phyloP scores from a whole-genome alignment of 106 monocot genomes.

The Hemerocallis citrina region DNA sequence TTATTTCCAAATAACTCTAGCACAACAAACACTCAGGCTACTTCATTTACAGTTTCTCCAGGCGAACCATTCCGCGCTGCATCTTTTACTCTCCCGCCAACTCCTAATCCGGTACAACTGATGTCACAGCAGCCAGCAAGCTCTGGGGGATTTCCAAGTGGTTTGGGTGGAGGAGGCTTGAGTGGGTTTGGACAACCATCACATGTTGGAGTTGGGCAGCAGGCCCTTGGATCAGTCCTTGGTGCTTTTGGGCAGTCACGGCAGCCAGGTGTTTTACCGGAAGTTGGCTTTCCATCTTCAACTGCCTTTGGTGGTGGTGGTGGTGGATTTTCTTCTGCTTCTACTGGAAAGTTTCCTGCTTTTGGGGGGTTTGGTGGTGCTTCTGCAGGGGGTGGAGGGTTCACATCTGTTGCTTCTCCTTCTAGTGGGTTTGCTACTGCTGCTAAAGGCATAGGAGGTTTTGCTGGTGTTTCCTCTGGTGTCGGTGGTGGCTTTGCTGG shows the following conservation, averaged over 20 bases:
- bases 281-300: slow-evolving; percentile 22
- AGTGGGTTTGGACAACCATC: slow-evolving; percentile 85
- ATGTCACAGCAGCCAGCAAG: slow-evolving; percentile 27
- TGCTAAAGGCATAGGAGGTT: slow-evolving; percentile 43
- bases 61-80: slow-evolving; percentile 81
- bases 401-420: slow-evolving; percentile 20
- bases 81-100: slow-evolving; percentile 66
- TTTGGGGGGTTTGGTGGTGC: slow-evolving; percentile 37
- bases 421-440: slow-evolving; percentile 40
- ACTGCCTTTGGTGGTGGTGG: slow-evolving; percentile 32
- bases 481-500: slow-evolving; percentile 14
- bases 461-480: slow-evolving; percentile 27
- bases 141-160: slow-evolving; percentile 21
- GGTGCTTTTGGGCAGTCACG: slow-evolving; percentile 85
- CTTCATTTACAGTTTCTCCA: slow-evolving; percentile 35
- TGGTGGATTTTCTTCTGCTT: slow-evolving; percentile 20
- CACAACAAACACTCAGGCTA: slow-evolving; percentile 20
- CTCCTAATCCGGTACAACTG: slow-evolving; percentile 42
- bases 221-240: slow-evolving; percentile 83
- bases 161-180: slow-evolving; percentile 31
- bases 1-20: slow-evolving; percentile 29
- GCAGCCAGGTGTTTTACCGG: slow-evolving; percentile 45
- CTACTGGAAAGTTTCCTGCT: slow-evolving; percentile 26
- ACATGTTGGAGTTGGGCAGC: slow-evolving; percentile 67
- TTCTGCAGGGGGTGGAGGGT: slow-evolving; percentile 26